A percentile compares a stretch with the other conserved stretches of the same genome.
Conservation (phyloP, 1,284 basidiomycete species). For the Moniliella sp. region DNA sequence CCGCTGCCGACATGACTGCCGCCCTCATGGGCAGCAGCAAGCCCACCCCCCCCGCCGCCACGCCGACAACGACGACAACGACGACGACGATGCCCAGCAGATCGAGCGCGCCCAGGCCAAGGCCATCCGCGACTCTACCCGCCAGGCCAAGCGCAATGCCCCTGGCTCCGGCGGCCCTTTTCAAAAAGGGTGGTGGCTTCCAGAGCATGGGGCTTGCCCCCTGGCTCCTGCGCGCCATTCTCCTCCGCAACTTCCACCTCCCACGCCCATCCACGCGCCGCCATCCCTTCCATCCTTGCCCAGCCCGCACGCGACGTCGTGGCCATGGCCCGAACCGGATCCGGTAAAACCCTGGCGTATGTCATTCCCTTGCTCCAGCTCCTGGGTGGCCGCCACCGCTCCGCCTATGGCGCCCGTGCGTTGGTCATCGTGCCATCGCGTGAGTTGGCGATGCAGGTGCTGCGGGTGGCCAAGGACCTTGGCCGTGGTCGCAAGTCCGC, state of each 20-base stretch:
- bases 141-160: too few relatives aligned
- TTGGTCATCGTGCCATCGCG: slow-evolving; percentile 75
- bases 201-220: slow-evolving; percentile 54
- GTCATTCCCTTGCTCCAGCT: slow-evolving; percentile 75
- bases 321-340: slow-evolving; percentile 93
- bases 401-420: slow-evolving; percentile 61
- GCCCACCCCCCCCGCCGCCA: too few relatives aligned
- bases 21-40: too few relatives aligned
- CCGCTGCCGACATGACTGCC: too few relatives aligned
- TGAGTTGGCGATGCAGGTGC: slow-evolving; percentile 77
- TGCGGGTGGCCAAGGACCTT: slow-evolving; percentile 83
- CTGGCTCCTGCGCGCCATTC: slow-evolving; percentile 58
- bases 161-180: too few relatives aligned
- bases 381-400: slow-evolving; percentile 57
- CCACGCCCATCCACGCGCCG: slow-evolving; percentile 88
- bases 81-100: too few relatives aligned
- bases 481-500: slow-evolving; percentile 42
- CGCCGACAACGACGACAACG: too few relatives aligned
- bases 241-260: slow-evolving; percentile 75
- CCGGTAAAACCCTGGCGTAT: slow-evolving; percentile 91
- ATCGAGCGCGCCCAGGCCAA: too few relatives aligned
- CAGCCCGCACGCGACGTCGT: slow-evolving; percentile 79
- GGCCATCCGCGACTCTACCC: too few relatives aligned
- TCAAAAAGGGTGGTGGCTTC: too few relatives aligned
- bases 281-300: slow-evolving; percentile 64